Evolutionary conservation across 768 basidiomycete genomes (phyloP).

Genomic region (Favolaschia claudopus): DNA sequence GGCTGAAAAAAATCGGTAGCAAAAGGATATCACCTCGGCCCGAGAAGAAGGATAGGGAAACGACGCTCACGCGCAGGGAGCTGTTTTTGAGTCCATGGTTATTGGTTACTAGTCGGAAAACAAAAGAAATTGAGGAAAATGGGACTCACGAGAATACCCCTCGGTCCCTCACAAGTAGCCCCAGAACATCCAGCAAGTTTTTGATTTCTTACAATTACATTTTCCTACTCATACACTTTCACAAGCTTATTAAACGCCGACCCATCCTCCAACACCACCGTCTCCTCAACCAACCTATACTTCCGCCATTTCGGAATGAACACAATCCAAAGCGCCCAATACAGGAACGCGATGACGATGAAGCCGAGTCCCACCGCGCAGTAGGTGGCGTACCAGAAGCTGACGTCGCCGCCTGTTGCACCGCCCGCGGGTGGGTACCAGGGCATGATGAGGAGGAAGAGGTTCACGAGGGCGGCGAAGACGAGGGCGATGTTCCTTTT

Average conservation of each 20-base stretch:
- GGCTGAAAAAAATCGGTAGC: too few species aligned
- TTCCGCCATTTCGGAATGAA: slow-evolving; percentile 50
- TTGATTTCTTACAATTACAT: too few species aligned
- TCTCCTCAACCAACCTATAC: slow-evolving; percentile 33
- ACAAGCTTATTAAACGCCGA: slow-evolving; percentile 16
- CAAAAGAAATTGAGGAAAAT: too few species aligned
- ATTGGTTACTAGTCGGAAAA: too few species aligned
- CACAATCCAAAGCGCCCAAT: slow-evolving; percentile 45
- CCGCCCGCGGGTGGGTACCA: slow-evolving; percentile 51
- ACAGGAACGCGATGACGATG: slow-evolving; percentile 39
- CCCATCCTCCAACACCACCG: slow-evolving; percentile 9
- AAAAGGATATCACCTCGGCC: too few species aligned
- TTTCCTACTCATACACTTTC: slow-evolving; percentile 9
- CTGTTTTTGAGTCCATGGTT: too few species aligned
- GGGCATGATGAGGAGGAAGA: slow-evolving; percentile 48
- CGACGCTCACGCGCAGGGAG: too few species aligned
- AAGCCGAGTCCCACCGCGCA: slow-evolving; percentile 47
- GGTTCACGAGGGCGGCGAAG: slow-evolving; percentile 45
- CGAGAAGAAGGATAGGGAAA: too few species aligned
- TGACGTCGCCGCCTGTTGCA: slow-evolving; percentile 47
- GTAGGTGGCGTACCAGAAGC: slow-evolving; percentile 52
- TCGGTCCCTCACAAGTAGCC: too few species aligned
- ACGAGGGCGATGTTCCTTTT: slow-evolving; percentile 38
- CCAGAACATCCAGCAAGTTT: too few species aligned
- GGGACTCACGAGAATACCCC: too few species aligned